Percentiles rank a stretch among this genome's conserved stretches.
These are phyloP conservation scores for Purpureocillium takamizusanense DNA, from an alignment of 2,329 filamentous ascomycete species.

Conservation along the genomic window DNA sequence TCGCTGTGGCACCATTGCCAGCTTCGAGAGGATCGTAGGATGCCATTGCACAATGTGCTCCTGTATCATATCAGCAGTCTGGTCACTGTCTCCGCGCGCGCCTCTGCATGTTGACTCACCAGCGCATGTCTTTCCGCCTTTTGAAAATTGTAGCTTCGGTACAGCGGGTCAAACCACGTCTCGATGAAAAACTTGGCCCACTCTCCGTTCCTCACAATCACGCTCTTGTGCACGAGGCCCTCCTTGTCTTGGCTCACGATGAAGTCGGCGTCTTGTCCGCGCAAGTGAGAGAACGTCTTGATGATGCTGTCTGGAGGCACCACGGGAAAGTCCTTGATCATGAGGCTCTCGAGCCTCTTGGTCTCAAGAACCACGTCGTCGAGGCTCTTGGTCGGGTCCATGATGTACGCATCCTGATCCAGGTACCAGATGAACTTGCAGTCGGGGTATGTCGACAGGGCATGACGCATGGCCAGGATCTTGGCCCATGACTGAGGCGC, in stretches of 20 bases:
- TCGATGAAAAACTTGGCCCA: constrained; percentile 93
- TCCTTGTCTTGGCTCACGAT: constrained; percentile 78
- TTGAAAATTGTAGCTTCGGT: constrained; percentile 90
- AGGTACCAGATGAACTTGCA: constrained; percentile 81
- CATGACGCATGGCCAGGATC: constrained; percentile 81
- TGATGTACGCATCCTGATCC: constrained; percentile 77
- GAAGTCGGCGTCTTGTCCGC: constrained; percentile 68
- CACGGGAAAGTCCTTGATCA: constrained; percentile 78
- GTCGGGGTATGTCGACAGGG: constrained; percentile 70
- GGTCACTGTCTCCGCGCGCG: neutral
- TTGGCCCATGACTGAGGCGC: constrained; percentile 61
- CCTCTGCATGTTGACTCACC: constrained; percentile 40
- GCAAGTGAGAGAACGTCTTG: constrained; percentile 81
- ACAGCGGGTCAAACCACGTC: constrained; percentile 92
- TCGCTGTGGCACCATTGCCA: constrained; percentile 83
- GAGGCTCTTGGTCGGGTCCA: constrained; percentile 66
- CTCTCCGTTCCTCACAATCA: constrained; percentile 73
- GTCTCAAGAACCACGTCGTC: constrained; percentile 62
- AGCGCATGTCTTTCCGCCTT: constrained; percentile 88
- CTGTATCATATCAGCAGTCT: constrained; percentile 33
- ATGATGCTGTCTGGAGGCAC: constrained; percentile 96
- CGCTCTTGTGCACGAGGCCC: constrained; percentile 67
- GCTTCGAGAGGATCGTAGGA: constrained; percentile 82
- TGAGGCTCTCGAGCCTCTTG: constrained; percentile 60
- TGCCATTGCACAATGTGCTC: constrained; percentile 95